A percentile compares a stretch with the other conserved stretches of the same genome.
These are phyloP conservation scores for Xylariaceae sp. DNA, from an alignment of 2,329 filamentous ascomycete genomes.

Conservation along the genomic window DNA sequence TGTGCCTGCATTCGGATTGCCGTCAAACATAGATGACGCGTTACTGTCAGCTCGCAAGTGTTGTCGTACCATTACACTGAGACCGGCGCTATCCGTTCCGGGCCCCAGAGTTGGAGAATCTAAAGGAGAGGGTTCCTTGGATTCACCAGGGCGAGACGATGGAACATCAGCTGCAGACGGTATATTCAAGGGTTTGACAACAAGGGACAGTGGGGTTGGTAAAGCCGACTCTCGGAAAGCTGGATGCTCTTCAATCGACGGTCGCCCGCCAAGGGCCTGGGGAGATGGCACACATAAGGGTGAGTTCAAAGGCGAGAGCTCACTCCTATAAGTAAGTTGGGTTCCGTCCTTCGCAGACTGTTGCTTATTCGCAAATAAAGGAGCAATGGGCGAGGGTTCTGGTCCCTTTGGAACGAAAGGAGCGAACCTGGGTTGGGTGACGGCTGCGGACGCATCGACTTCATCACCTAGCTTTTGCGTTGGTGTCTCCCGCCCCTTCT, in stretches of 20 bases:
- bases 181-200: constrained; percentile 30
- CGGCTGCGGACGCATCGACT: constrained; percentile 39
- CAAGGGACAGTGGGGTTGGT: constrained; percentile 40
- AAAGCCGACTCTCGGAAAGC: constrained; percentile 45
- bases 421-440: constrained; percentile 43
- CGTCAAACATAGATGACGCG: constrained; percentile 70
- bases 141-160: constrained; percentile 18
- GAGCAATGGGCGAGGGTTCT: constrained; percentile 29
- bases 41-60: constrained; percentile 80
- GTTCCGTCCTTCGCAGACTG: constrained; percentile 34
- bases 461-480: constrained; percentile 42
- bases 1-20: constrained; percentile 36
- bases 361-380: constrained; percentile 20
- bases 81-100: constrained; percentile 43
- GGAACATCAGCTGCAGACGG: constrained; percentile 27
- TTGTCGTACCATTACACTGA: constrained; percentile 77
- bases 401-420: constrained; percentile 39
- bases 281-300: constrained; percentile 28
- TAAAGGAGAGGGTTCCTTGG: constrained; percentile 31
- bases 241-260: constrained; percentile 50
- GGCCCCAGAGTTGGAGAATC: constrained; percentile 81
- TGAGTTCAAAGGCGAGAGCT: constrained; percentile 25
- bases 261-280: constrained; percentile 41
- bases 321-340: constrained; percentile 36
- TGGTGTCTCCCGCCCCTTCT: constrained; percentile 65